Conservation (phyloP, 2,329 filamentous ascomycete species). For the Tothia fuscella region DNA sequence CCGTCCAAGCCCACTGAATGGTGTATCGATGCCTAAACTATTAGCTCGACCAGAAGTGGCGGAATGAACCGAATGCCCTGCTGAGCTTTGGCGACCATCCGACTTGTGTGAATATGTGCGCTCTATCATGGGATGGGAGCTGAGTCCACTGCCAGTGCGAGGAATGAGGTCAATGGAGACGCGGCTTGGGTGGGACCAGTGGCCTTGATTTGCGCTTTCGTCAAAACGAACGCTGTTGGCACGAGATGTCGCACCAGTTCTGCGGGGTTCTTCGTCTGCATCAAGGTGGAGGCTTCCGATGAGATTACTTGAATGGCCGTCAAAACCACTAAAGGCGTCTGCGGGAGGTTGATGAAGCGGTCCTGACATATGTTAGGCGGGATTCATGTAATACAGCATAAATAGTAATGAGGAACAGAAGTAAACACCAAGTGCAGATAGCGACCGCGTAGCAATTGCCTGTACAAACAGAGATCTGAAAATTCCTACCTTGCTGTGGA, state of each 20-base stretch:
- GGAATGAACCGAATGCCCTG: conserved; percentile 73
- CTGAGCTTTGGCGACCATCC: conserved; percentile 85
- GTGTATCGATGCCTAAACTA: conserved; percentile 75
- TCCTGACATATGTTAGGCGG: conserved; percentile 51
- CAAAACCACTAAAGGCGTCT: conserved; percentile 81
- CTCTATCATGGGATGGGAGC: conserved; percentile 73
- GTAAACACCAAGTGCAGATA: neutral
- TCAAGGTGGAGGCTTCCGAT: conserved; percentile 76
- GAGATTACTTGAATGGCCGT: conserved; percentile 71
- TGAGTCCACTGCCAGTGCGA: conserved; percentile 67
- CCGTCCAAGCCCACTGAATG: conserved; percentile 50
- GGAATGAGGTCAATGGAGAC: conserved; percentile 75
- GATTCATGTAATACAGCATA: conserved; percentile 2
- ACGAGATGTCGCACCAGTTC: conserved; percentile 75
- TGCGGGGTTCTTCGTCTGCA: conserved; percentile 72
- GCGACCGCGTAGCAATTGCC: neutral
- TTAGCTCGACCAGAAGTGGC: conserved; percentile 70
- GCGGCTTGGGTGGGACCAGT: conserved; percentile 73
- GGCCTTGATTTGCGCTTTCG: conserved; percentile 83
- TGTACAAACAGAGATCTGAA: neutral
- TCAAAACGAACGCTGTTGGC: conserved; percentile 97
- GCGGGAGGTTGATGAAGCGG: conserved; percentile 66
- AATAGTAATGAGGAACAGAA: conserved; percentile 1
- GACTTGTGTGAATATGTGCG: conserved; percentile 89
- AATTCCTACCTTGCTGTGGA: conserved; percentile 68